These are phyloP conservation scores for Neovahlkampfia damariscottae DNA, from an alignment of 78 protist genomes.

Conservation along the genomic window DNA sequence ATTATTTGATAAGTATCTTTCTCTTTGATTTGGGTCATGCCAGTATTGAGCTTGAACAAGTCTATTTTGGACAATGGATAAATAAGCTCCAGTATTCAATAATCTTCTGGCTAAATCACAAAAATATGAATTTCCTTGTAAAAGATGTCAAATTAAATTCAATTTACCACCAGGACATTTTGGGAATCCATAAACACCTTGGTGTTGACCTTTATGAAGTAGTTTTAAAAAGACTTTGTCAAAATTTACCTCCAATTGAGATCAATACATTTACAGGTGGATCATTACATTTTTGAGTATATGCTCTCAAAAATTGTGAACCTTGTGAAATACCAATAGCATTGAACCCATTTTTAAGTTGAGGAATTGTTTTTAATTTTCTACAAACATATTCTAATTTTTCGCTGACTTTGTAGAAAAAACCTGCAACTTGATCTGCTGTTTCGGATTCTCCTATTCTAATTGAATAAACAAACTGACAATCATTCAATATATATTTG, in stretches of 20 bases:
- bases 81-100: not conserved
- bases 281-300: not conserved
- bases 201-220: not conserved
- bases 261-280: too few relatives aligned
- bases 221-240: too few relatives aligned
- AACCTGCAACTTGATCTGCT: not conserved
- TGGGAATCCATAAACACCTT: not conserved
- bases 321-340: conserved; percentile 2
- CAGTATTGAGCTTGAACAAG: not conserved
- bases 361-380: not conserved
- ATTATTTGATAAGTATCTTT: not conserved
- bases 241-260: too few relatives aligned
- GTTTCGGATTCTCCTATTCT: not conserved
- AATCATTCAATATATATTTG: not conserved
- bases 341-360: not conserved
- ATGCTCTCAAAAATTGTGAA: not conserved
- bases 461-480: not conserved
- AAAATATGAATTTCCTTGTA: too few relatives aligned
- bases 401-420: not conserved
- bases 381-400: not conserved
- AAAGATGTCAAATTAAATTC: too few relatives aligned
- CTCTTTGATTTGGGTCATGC: not conserved
- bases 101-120: not conserved
- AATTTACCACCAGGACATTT: not conserved
- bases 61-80: not conserved